These are phyloP conservation scores for Acanthamoeba royreba DNA, from an alignment of 208 protist genomes.

Conservation along the genomic window DNA sequence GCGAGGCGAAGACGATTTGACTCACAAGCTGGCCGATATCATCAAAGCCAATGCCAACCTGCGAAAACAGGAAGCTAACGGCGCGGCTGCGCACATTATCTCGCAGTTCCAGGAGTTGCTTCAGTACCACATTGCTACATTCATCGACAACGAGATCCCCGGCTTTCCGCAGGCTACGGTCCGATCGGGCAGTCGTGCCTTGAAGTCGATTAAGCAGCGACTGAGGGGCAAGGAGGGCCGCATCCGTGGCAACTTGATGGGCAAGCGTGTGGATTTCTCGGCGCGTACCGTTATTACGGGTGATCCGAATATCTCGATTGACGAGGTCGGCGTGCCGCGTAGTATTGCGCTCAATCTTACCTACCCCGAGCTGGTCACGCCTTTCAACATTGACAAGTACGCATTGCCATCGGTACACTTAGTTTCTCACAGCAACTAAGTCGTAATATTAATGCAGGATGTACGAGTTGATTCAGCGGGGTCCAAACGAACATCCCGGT, in stretches of 20 bases:
- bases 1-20: slow-evolving; percentile 94
- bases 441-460: slow-evolving; percentile 64
- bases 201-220: slow-evolving; percentile 98
- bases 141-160: slow-evolving; percentile 96
- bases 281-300: slow-evolving; percentile 99
- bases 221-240: slow-evolving; percentile 99
- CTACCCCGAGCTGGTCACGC: slow-evolving; percentile 98
- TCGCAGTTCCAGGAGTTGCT: slow-evolving; percentile 86
- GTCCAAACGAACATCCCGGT: slow-evolving; percentile 93
- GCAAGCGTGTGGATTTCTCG: slow-evolving; percentile 99
- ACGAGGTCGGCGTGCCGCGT: slow-evolving; percentile 98
- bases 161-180: slow-evolving; percentile 83
- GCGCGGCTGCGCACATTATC: slow-evolving; percentile 85
- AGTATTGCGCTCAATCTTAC: slow-evolving; percentile 97
- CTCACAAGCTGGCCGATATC: slow-evolving; percentile 96
- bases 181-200: slow-evolving; percentile 77
- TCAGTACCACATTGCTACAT: slow-evolving; percentile 96
- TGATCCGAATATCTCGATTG: slow-evolving; percentile 95
- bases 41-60: slow-evolving; percentile 93
- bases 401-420: not conserved
- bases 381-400: slow-evolving; percentile 87
- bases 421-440: not conserved
- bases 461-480: slow-evolving; percentile 91
- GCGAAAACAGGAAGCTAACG: slow-evolving; percentile 85
- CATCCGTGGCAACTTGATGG: slow-evolving; percentile 98